Base-by-base conservation (phyloP, 768 basidiomycete genomes). In the Strobilomyces confusus region DNA sequence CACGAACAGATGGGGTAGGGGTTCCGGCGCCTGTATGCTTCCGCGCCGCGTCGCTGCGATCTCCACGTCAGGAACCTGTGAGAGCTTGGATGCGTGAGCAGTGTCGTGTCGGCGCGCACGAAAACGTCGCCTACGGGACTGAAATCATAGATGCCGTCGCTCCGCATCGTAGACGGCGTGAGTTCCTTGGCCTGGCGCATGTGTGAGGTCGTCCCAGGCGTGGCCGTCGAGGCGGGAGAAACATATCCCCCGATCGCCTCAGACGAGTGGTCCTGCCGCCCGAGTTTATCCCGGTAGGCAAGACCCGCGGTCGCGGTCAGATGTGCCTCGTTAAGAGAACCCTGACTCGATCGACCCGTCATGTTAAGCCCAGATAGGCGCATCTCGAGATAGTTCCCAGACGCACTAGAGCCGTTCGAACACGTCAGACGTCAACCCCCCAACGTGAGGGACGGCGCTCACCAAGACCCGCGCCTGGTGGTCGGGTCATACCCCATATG, bases 141-240 rank as follows among this genome's bases (percentile, higher is more conserved):
- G 36, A 58, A 69, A 4, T 67, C 68, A 41, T 66, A 71, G 22
- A 69, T 47, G 9, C 53, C 17, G 2, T 68, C 68, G 33, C 54
- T 62, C 20, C 63, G 69, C 36, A 69, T 32, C 2, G 44, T 52
- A 6, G 65, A 62, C 15, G 66, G 59, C 15, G 32, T 25, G 5
- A 58, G 33, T 9, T 71, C 64, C 17, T 63, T 67, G 43, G 56
- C 56, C 13, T 64, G 55, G 23, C 61, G 65, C 33, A 59, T 36
- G 48, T 60, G 69, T 22, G 75, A 69, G 55, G 69, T 72, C 13
- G 66, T 68, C 22, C 67, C 67, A 8, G 78, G 73, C 1, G 77
- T 76, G 22, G 76, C 65, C 5, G 77, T 78, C 20, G 77, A 77
- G 2, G 74, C 61, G 15, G 77, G 77, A 0, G 77, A 78, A 33